These are phyloP conservation scores for Thuidium tamariscinum DNA, from an alignment of 225 moss, liverwort and hornwort genomes.

Conservation along the genomic window DNA sequence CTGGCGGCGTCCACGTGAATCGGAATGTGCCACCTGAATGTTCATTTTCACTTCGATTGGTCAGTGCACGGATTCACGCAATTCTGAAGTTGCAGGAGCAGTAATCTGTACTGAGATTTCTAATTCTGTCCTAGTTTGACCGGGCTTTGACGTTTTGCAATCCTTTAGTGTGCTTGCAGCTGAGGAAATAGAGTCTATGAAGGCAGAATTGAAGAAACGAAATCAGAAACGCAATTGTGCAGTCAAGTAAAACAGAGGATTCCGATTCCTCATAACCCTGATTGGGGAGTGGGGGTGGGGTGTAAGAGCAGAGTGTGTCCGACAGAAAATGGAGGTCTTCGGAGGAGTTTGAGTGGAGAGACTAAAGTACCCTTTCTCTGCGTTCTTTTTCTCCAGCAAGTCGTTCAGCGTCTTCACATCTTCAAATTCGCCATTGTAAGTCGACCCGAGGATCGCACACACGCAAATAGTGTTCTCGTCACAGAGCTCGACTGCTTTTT, in stretches of 20 bases:
- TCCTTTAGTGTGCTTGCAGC: not conserved
- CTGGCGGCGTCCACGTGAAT: slow-evolving; percentile 57
- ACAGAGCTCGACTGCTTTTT: slow-evolving; percentile 27
- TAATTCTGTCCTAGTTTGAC: not conserved
- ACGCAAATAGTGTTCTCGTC: slow-evolving; percentile 57
- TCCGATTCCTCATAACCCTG: not conserved
- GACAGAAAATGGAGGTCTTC: not conserved
- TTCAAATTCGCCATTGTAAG: slow-evolving; percentile 54
- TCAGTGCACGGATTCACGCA: not conserved
- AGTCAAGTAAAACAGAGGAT: not conserved
- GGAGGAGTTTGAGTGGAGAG: not conserved
- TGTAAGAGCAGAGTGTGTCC: not conserved
- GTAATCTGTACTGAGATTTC: not conserved
- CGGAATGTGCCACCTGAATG: slow-evolving; percentile 27
- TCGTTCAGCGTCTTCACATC: slow-evolving; percentile 36
- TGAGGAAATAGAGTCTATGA: not conserved
- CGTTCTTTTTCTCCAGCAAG: slow-evolving; percentile 34
- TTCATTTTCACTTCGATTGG: not conserved
- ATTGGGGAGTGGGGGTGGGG: not conserved
- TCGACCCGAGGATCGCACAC: slow-evolving; percentile 44
- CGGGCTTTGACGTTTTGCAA: not conserved
- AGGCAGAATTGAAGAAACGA: not conserved
- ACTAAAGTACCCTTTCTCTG: slow-evolving; percentile 28
- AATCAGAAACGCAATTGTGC: not conserved
- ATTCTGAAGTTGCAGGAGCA: not conserved